Evolutionary conservation across 331 rosid species (phyloP).

Genomic region (Rhamnella rubrinervis): DNA sequence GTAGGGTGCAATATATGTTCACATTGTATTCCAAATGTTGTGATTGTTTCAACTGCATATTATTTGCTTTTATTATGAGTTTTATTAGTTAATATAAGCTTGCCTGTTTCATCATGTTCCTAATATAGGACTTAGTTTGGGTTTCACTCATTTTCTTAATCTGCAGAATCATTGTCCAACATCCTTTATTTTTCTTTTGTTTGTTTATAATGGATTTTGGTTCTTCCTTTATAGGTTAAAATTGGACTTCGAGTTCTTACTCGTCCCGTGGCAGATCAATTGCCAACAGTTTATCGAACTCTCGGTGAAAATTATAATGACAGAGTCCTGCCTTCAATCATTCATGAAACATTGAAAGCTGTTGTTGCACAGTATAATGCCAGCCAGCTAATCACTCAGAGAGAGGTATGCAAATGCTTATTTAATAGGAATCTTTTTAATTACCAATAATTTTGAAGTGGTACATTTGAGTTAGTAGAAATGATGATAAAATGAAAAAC

Average conservation of each 20-base stretch:
- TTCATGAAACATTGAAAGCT: conserved; percentile 96
- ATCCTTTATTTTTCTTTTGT: not conserved
- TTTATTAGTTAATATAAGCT: no score
- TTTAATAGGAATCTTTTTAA: conserved; percentile 1
- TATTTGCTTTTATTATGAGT: no score
- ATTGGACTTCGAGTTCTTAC: conserved; percentile 99
- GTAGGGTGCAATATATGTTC: not conserved
- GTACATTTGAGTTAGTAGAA: not conserved
- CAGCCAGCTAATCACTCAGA: conserved; percentile 92
- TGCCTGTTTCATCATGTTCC: no score
- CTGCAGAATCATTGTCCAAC: not conserved
- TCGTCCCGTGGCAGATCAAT: conserved; percentile 63
- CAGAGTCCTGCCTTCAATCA: conserved; percentile 88
- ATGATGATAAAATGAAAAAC: not conserved
- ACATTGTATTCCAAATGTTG: not conserved
- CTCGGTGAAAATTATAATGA: conserved; percentile 89
- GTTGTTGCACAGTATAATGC: conserved; percentile 97
- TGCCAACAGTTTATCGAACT: conserved; percentile 77
- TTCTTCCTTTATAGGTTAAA: conserved; percentile 58
- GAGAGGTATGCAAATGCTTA: conserved; percentile 63
- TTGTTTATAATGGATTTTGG: not conserved
- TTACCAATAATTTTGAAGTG: not conserved
- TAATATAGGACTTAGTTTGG: not conserved
- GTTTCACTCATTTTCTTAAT: not conserved
- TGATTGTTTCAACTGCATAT: not conserved